Evolutionary conservation across 805 yeast species (phyloP), one percentile per base, ranked within the genome.

Genomic region (Monosporozyma solicola): DNA sequence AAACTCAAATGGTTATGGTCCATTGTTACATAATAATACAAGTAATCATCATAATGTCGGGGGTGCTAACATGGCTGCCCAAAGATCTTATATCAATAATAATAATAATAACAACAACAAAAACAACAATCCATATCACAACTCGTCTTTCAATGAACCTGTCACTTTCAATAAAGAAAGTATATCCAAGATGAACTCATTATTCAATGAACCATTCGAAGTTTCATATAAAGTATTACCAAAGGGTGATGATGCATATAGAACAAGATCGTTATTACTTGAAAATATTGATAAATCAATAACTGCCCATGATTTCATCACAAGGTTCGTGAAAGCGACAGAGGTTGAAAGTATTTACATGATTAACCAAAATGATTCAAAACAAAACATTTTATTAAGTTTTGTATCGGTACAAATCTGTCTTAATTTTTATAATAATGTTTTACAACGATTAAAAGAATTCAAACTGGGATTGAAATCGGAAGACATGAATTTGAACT

Each of bases 291-390:
- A 57, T 51, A 50, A 55, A 27, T 55, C 61, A 5, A 54, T 63
- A 6, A 54, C 55, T 35, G 33, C 65, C 5, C 61, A 62, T 45
- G 52, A 56, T 15, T 64, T 67, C 52, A 56, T 61, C 15, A 51
- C 80, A 45, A 74, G 79, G 47, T 65, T 70, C 33, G 72, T 83
- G 9, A 78, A 78, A 45, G 74, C 64, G 61, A 87, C 86, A 3
- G 85, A 87, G 0, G 74, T 84, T 37, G 90, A 84, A 63, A 79
- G 78, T 59, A 74, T 81, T 55, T 74, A 75, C 52, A 62, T 79
- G 53, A 54, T 62, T 20, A 69, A 71, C 49, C 5, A 27, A 27
- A 72, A 66, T 13, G 74, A 68, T 25, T 69, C 67, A 16, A 61
- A 63, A 51, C 60, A 50, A 24, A 54, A 58, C 3, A 55, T 64